Conservation (phyloP, 2,329 filamentous ascomycete genomes). For the Diaporthe amygdali region DNA sequence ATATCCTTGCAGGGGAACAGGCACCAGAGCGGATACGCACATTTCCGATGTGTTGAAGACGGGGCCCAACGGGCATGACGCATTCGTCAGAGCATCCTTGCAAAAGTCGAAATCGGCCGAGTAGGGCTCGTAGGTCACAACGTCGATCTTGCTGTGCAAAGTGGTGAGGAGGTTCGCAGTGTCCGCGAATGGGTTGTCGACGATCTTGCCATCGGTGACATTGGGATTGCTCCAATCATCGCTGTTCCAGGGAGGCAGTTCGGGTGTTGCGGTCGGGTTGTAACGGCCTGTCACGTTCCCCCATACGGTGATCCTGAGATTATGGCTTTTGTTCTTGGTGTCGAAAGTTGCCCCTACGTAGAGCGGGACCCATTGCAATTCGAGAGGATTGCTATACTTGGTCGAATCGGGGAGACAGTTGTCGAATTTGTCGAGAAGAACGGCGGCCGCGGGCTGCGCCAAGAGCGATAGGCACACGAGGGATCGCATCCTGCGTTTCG, state of each 20-base stretch:
- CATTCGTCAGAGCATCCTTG: conserved; percentile 60
- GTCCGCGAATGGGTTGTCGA: conserved; percentile 59
- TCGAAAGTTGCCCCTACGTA: conserved; percentile 79
- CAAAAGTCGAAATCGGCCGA: conserved; percentile 69
- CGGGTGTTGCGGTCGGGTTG: conserved; percentile 42
- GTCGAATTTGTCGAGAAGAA: conserved; percentile 77
- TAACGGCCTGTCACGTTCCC: conserved; percentile 86
- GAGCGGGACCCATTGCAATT: conserved; percentile 81
- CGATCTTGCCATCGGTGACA: conserved; percentile 76
- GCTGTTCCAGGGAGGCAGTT: conserved; percentile 64
- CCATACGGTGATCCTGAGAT: conserved; percentile 80
- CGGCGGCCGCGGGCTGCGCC: conserved; percentile 50
- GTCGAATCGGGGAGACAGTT: conserved; percentile 78
- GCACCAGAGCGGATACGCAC: conserved; percentile 38
- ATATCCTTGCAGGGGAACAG: background rate
- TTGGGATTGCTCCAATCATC: conserved; percentile 67
- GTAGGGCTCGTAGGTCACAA: conserved; percentile 79
- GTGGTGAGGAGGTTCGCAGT: conserved; percentile 68
- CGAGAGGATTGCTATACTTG: conserved; percentile 58
- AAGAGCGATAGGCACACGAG: conserved; percentile 42
- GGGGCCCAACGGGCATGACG: conserved; percentile 76
- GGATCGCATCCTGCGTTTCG: conserved; percentile 36
- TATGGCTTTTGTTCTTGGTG: conserved; percentile 61
- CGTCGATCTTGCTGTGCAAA: conserved; percentile 71
- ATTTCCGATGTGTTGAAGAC: conserved; percentile 60